Evolutionary conservation across 129 eudicot species (phyloP).

Genomic region (Centaurea solstitialis): DNA sequence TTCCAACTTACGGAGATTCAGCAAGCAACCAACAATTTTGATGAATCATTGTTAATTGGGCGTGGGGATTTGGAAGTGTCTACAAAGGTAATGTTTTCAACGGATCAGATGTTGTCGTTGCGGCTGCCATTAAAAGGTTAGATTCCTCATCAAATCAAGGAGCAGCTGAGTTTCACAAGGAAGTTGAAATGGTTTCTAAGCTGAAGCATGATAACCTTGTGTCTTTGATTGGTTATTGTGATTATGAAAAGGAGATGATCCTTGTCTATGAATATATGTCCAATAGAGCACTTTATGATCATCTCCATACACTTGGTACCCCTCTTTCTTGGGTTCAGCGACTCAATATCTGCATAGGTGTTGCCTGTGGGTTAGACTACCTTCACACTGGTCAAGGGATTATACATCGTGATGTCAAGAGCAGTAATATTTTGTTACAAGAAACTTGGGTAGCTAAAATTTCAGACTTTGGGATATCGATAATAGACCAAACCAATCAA

Average conservation of each 20-base stretch:
- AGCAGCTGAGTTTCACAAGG: slow-evolving; percentile 8
- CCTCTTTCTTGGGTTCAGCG: slow-evolving; percentile 35
- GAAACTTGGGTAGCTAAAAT: slow-evolving; percentile 9
- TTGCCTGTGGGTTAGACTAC: background rate
- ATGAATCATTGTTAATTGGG: slow-evolving; percentile 4
- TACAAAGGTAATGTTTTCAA: background rate
- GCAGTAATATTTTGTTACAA: slow-evolving; percentile 8
- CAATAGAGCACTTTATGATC: slow-evolving; percentile 17
- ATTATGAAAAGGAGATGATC: slow-evolving; percentile 10
- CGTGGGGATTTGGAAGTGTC: background rate
- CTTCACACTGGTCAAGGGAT: slow-evolving; percentile 23
- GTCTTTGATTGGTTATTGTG: slow-evolving; percentile 20
- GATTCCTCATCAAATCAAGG: slow-evolving; percentile 15
- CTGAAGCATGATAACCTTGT: slow-evolving; percentile 6
- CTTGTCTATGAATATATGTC: slow-evolving; percentile 20
- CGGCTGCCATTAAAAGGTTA: slow-evolving; percentile 28
- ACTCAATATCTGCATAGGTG: background rate
- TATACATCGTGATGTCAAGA: slow-evolving; percentile 33
- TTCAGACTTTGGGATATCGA: background rate
- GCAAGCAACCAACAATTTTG: slow-evolving; percentile 5
- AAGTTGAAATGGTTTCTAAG: slow-evolving; percentile 18
- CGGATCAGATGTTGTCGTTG: background rate
- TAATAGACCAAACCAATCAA: background rate
- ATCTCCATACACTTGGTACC: slow-evolving; percentile 7
- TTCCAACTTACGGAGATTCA: slow-evolving; percentile 10